Evolutionary conservation across 169 alveolate genomes (phyloP), one percentile per base, ranked within the genome.

Genomic region (Babesia microti): DNA sequence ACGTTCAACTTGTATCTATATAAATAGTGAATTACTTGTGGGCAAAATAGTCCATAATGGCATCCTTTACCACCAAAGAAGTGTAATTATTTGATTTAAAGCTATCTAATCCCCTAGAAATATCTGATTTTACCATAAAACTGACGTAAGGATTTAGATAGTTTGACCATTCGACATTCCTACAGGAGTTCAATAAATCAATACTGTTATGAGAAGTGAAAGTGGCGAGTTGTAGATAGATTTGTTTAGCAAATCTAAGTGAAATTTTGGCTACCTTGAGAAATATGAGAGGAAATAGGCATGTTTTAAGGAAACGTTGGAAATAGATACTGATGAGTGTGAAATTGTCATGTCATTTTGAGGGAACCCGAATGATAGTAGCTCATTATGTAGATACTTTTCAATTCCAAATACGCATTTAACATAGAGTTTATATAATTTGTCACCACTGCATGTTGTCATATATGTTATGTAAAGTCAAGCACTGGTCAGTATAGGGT

Each of bases 41-140:
- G 5, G 42, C 37, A 35, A 50, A 61, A 24, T 51, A 28, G 29
- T 61, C 50, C 23, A 21, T 27, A 14, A 61, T 52, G 42, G 67
- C 58, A 33, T 61, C 73, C 67, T 61, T 61, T 23, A 50, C 54
- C 37, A 61, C 18, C 40, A 51, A 66, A 17, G 65, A 61, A 9
- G 58, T 59, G 44, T 61, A 61, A 14, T 23, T 22, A 30, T 27
- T 26, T 6, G 60, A 32, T 35, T 61, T 33, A 3, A 61, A 22
- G 39, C 40, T 34, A 4, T 32, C 4, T 15, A 22, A 43, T 12
- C 26, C 7, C 3, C 11, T 52, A 0, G 18, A 24, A 5, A 43
- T 7, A 4, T 12, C 23, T 12, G 59, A 27, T 9, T 43, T 41
- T 24, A 61, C 46, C 29, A 32, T 21, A 45, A 49, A 61, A 15